Evolutionary conservation across 495 filamentous ascomycete genomes (phyloP), one percentile per base, ranked within the genome.

Genomic region (Saxophila tyrrhenica): DNA sequence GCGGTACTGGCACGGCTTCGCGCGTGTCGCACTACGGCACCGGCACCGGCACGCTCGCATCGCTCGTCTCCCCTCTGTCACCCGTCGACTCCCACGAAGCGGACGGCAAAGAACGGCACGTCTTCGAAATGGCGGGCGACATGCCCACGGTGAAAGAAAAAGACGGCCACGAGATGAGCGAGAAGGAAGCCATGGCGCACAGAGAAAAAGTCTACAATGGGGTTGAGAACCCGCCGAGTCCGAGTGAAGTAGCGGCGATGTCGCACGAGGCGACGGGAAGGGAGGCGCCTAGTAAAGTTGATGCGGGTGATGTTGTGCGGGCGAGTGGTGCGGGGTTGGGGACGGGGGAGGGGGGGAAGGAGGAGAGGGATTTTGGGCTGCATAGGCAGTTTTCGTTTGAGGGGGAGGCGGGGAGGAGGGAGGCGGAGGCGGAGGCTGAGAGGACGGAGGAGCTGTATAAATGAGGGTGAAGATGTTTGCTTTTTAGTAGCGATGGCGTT

Each of bases 101-200:
- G 20, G 67, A 64, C 13, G 58, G 54, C 48, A 67, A 63, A 44
- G 61, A 64, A 42, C 61, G 60, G 35, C 56, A 64, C 25, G 57
- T 70, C 20, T 68, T 58, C 59, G 68, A 70, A 51, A 70, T 70
- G 68, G 51, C 55, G 8, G 68, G 68, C 35, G 65, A 68, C 47
- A 59, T 67, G 19, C 68, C 68, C 1, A 51, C 55, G 13, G 49
- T 51, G 20, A 54, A 58, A 46, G 68, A 70, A 52, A 67, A 65
- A 16, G 68, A 60, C 48, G 65, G 67, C 16, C 62, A 61, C 13
- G 52, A 59, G 48, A 41, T 70, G 45, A 55, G 52, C 8, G 68
- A 69, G 57, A 70, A 70, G 46, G 65, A 70, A 51, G 55, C 64
- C 44, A 62, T 70, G 64, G 45, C 60, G 56, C 56, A 59, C 15